Base-by-base conservation (phyloP, 2,329 filamentous ascomycete genomes). In the Exophiala aquamarina region DNA sequence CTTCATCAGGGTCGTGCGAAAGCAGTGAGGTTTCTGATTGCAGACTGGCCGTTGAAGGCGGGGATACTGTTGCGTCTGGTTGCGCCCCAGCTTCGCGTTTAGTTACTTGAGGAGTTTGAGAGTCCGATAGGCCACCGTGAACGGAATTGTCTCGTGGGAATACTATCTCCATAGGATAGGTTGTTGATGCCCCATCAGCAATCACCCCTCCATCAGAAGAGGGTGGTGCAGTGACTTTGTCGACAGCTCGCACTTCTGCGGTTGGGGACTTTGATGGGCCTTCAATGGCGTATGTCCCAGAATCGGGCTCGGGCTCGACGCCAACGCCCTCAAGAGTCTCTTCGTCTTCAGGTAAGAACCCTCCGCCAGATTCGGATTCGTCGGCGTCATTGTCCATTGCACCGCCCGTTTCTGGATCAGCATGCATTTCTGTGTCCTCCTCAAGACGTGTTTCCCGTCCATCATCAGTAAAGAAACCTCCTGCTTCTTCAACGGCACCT, bases 1-100 rank as follows among this genome's bases (percentile, higher is more conserved):
- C 79, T 56, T 84, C 81, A 23, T 84, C 81, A 0, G 81, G 81
- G 57, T 84, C 81, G 56, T 84, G 76, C 1, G 80, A 79, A 6
- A 79, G 64, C 5, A 52, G 41, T 11, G 51, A 54, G n/a, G 29
- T 43, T 21, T 36, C 21, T 5, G 44, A 47, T 3, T n/a, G 21
- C 15, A 23, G 26, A 20, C 13, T 32, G 7, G 15, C 15, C 19
- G 11, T 17, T n/a, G 26, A 38, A 40, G 13, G 4, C 19, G 31
- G 44, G 28, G 23, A 19, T 34, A 3, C 10, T 26, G 49, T 15
- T 17, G 31, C 17, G 23, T 21, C 7, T 40, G 21, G 17, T 21
- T 34, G 13, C 21, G 33, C 5, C 18, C 26, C 20, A 31, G 4
- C 9, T 5, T 41, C 38, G 9, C 28, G 18, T 19, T 8, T 34